phyloP scores from a whole-genome alignment of 352 stramenopile genomes.

The Phytopythium helicoides region DNA sequence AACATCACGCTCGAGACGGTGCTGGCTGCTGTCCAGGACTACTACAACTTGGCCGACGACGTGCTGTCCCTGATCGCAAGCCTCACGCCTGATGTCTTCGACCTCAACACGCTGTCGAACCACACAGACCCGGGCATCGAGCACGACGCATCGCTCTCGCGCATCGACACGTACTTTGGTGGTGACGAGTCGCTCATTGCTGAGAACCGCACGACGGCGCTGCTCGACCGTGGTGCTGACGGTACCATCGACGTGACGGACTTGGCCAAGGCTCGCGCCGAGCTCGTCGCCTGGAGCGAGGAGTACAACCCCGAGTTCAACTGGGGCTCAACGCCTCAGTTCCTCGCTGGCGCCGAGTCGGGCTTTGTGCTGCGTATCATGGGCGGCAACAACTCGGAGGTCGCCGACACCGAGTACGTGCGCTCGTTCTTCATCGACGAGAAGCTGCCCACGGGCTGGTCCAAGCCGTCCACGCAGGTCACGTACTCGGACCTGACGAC shows the following conservation, averaged over 20 bases:
- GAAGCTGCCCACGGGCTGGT: slow-evolving; percentile 23
- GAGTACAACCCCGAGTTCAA: slow-evolving; percentile 18
- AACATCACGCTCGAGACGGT: slow-evolving; percentile 20
- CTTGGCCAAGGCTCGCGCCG: slow-evolving; percentile 15
- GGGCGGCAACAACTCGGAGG: slow-evolving; percentile 21
- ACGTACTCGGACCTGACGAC: slow-evolving; percentile 6
- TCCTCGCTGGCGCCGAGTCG: slow-evolving; percentile 19
- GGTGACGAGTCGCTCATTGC: slow-evolving; percentile 19
- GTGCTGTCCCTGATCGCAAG: slow-evolving; percentile 13
- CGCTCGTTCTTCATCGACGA: slow-evolving; percentile 21
- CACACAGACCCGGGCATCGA: slow-evolving; percentile 17
- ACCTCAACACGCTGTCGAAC: slow-evolving; percentile 21
- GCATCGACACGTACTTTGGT: slow-evolving; percentile 23
- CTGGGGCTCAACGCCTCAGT: slow-evolving; percentile 13
- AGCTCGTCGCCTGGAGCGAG: slow-evolving; percentile 9
- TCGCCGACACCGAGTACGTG: slow-evolving; percentile 11
- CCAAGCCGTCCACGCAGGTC: slow-evolving; percentile 13
- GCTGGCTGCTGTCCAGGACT: background rate
- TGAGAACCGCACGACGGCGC: slow-evolving; percentile 12
- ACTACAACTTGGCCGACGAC: slow-evolving; percentile 11
- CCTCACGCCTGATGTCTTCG: slow-evolving; percentile 17
- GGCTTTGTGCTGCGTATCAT: slow-evolving; percentile 23
- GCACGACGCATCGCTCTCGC: slow-evolving; percentile 21
- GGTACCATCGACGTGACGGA: slow-evolving; percentile 11
- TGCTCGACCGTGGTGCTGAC: slow-evolving; percentile 6